These are phyloP conservation scores for Pezicula rhizophila DNA, from an alignment of 2,329 filamentous ascomycete species.

Conservation along the genomic window DNA sequence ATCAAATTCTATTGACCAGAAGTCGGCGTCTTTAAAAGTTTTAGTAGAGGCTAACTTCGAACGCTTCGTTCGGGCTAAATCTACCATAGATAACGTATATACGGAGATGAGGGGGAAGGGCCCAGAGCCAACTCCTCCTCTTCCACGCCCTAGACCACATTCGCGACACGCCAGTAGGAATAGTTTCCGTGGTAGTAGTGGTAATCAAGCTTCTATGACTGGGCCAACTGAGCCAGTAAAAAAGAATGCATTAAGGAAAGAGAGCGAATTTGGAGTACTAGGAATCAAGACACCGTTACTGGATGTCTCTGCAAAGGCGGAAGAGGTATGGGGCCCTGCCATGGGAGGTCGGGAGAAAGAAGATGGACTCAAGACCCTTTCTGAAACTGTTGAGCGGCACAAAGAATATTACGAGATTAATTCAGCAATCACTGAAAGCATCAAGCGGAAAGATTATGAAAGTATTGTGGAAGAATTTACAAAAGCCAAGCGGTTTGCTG, in stretches of 20 bases:
- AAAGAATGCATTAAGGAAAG: constrained; percentile 88
- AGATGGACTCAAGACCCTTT: constrained; percentile 73
- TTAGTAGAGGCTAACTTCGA: constrained; percentile 98
- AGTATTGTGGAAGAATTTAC: constrained; percentile 80
- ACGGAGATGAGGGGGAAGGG: constrained; percentile 86
- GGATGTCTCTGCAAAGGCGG: constrained; percentile 87
- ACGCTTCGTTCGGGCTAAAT: constrained; percentile 93
- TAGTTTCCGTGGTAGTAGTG: constrained; percentile 33
- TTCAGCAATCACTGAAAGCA: constrained; percentile 70
- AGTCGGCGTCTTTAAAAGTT: constrained; percentile 92
- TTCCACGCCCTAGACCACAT: constrained; percentile 29
- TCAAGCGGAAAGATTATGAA: constrained; percentile 88
- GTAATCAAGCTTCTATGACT: constrained; percentile 23
- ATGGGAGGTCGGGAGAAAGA: constrained; percentile 88
- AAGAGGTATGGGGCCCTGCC: constrained; percentile 96
- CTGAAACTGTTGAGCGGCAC: constrained; percentile 71
- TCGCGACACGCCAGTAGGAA: constrained; percentile 30
- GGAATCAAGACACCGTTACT: constrained; percentile 84
- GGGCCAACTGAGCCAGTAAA: constrained; percentile 50
- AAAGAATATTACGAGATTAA: constrained; percentile 79
- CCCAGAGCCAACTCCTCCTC: constrained; percentile 39
- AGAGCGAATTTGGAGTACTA: constrained; percentile 83
- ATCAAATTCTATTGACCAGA: constrained; percentile 90
- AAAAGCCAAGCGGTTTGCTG: constrained; percentile 73
- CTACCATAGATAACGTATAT: constrained; percentile 97